These are phyloP conservation scores for Penicillium psychrofluorescens DNA, from an alignment of 495 filamentous ascomycete species.

Conservation along the genomic window DNA sequence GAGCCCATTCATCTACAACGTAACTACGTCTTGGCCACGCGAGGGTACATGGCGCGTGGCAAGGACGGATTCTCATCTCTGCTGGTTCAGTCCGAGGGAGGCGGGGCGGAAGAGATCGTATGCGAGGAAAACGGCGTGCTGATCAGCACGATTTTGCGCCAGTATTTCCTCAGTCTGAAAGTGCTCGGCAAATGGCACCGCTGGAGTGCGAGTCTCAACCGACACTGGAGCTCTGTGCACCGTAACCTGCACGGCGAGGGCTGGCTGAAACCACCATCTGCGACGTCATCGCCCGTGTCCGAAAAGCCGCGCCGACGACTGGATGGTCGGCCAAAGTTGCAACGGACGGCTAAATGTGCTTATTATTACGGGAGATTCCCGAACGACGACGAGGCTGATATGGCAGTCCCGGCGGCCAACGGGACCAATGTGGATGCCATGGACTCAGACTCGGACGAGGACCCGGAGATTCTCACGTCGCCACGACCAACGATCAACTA, in stretches of 20 bases:
- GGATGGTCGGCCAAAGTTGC: constrained; percentile 12
- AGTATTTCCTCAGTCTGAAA: constrained; percentile 82
- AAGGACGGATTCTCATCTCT: constrained; percentile 80
- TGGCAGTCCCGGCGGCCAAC: constrained; percentile 14
- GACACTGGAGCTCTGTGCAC: constrained; percentile 58
- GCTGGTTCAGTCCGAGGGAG: constrained; percentile 60
- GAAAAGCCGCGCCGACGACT: constrained; percentile 20
- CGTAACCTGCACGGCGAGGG: constrained; percentile 39
- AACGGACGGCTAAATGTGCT: constrained; percentile 15
- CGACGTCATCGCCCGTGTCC: constrained; percentile 13
- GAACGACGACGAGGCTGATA: constrained; percentile 27
- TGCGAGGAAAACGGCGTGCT: constrained; percentile 80
- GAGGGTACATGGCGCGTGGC: constrained; percentile 80
- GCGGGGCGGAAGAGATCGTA: constrained; percentile 66
- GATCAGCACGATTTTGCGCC: constrained; percentile 74
- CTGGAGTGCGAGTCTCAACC: constrained; percentile 50
- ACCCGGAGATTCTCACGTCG: constrained; percentile 35
- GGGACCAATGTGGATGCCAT: constrained; percentile 26
- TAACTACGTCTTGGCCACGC: constrained; percentile 62
- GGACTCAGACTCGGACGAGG: constrained; percentile 39
- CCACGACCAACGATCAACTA: constrained; percentile 30
- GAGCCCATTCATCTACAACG: constrained; percentile 50
- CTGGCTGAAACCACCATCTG: constrained; percentile 29
- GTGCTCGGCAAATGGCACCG: constrained; percentile 67
- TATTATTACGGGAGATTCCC: constrained; percentile 40